Conservation (phyloP, 1,284 basidiomycete genomes). For the Sporisorium iseilematis-ciliati region DNA sequence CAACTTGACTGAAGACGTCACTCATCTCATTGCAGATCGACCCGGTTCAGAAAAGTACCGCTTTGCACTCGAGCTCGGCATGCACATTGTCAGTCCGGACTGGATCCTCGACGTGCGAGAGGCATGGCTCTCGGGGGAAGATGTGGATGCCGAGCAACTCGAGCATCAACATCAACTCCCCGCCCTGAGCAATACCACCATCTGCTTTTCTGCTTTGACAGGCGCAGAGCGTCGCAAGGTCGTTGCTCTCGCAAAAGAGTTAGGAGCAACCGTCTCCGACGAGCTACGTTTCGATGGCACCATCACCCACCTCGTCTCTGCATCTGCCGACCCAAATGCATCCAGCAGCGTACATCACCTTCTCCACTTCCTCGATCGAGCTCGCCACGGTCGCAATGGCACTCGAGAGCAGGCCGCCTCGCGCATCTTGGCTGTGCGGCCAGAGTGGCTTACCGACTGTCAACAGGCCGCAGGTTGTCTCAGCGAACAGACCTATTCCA, state of each 20-base stretch:
- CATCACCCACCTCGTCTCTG: conserved; percentile 70
- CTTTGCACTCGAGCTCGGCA: conserved; percentile 80
- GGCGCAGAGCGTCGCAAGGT: conserved; percentile 32
- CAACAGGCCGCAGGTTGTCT: conserved; percentile 76
- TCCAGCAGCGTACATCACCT: conserved; percentile 71
- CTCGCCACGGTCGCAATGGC: conserved; percentile 76
- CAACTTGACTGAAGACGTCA: conserved; percentile 82
- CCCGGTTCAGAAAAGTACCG: conserved; percentile 84
- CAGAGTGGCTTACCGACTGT: conserved; percentile 88
- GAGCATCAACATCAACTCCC: conserved; percentile 75
- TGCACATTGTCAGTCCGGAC: conserved; percentile 79
- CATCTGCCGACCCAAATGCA: conserved; percentile 74
- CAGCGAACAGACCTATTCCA: conserved; percentile 55
- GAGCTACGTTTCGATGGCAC: conserved; percentile 68
- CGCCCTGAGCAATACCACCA: conserved; percentile 76
- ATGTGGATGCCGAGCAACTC: conserved; percentile 77
- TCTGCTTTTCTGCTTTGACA: conserved; percentile 74
- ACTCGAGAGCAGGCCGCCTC: conserved; percentile 75
- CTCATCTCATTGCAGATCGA: conserved; percentile 79
- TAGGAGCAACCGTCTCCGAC: conserved; percentile 48
- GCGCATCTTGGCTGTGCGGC: conserved; percentile 81
- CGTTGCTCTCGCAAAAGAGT: conserved; percentile 28
- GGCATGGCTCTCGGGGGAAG: conserved; percentile 81
- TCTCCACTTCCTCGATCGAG: conserved; percentile 44
- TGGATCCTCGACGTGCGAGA: conserved; percentile 80